Evolutionary conservation across 345 rosid genomes (phyloP).

Genomic region (Citrus sp.): DNA sequence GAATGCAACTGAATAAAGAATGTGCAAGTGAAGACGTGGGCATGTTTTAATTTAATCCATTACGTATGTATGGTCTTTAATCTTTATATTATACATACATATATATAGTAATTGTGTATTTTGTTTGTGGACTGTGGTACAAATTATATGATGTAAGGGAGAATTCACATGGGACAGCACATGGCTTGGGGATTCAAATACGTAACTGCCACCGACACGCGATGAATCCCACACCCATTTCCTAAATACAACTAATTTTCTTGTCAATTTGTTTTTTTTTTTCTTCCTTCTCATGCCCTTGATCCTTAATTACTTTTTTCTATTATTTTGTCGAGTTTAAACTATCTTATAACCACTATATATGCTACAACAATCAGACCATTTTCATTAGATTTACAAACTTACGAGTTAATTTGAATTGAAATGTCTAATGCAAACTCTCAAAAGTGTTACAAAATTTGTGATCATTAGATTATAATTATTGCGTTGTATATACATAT

Average conservation of each 20-base stretch:
- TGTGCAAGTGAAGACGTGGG: slow-evolving; percentile 4
- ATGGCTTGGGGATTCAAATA: not conserved
- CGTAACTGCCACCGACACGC: slow-evolving; percentile 4
- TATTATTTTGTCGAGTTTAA: too few species aligned
- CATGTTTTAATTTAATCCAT: not conserved
- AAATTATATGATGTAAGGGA: not conserved
- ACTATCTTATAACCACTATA: too few species aligned
- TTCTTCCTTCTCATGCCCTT: not conserved
- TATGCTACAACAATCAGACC: too few species aligned
- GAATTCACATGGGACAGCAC: slow-evolving; percentile 9
- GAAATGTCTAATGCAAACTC: too few species aligned
- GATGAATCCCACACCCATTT: not conserved
- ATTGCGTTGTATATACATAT: too few species aligned
- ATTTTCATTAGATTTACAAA: too few species aligned
- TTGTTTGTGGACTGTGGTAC: not conserved
- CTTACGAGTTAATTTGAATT: too few species aligned
- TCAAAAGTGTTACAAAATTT: too few species aligned
- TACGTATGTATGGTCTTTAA: not conserved
- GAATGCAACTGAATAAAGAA: not conserved
- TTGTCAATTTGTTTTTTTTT: not conserved
- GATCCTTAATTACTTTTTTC: not conserved
- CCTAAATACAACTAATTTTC: not conserved
- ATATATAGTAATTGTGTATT: not conserved
- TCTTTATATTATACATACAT: too few species aligned
- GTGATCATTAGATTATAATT: too few species aligned